Base-by-base conservation (phyloP, 2,329 filamentous ascomycete genomes). In the Neurospora crassa region DNA sequence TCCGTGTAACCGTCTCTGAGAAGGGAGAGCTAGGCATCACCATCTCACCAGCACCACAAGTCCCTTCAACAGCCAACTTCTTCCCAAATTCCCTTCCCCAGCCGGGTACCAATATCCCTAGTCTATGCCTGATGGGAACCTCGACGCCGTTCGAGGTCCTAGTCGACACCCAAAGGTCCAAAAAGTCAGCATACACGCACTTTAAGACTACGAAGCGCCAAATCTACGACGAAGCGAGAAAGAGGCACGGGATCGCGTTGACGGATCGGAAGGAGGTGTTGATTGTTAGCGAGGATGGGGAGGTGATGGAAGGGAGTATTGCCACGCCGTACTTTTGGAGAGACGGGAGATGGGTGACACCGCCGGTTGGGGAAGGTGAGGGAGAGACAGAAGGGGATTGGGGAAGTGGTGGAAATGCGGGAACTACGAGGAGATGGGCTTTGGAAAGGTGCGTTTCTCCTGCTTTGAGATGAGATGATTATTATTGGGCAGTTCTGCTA, bases 251-350 rank as follows among this genome's bases (percentile, higher is more conserved):
- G 0, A 88, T 95, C 68, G 78, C 73, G 63, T 81, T 79, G 10
- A 77, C 81, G 0, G 85, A 87, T 45, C 79, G 82, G 53, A 85
- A 86, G 69, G 95, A 98, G 79, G 92, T 97, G 5, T 83, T 98
- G 24, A 81, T 97, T 2, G 85, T 92, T 74, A 93, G 92, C 76
- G 78, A 78, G 0, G 82, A 87, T 40, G 85, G 85, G 1, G 86
- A 90, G 68, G 81, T 97, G 43, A 97, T 96, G 87, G 95, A 98
- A 80, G 93, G 93, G 10, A 94, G 91, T 73, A 86, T 92, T 18
- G 94, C 92, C 0, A 96, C 91, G 0, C 89, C 92, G 0, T 97
- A 95, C 79, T 92, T 97, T 75, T 92, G 87, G 84, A 88, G 92
- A 67, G 79, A 84, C 5, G 89, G 87, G 0, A 82, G 83, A 68